Conservation (phyloP, 2,329 filamentous ascomycete genomes). For the Talaromyces sp. region DNA sequence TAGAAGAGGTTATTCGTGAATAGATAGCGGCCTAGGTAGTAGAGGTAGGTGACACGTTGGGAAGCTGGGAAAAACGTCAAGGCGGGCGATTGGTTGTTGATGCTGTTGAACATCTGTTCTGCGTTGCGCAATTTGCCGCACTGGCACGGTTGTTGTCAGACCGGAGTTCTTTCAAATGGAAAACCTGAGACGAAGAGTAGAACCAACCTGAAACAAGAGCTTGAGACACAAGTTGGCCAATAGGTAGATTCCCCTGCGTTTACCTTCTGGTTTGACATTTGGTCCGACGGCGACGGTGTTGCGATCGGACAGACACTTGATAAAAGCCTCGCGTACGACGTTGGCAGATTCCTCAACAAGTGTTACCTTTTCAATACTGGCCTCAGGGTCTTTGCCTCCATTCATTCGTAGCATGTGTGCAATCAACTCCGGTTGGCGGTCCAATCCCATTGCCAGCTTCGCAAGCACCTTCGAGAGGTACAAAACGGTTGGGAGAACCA, state of each 20-base stretch:
- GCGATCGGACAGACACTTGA: conserved; percentile 82
- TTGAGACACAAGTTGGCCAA: conserved; percentile 90
- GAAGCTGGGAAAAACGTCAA: conserved; percentile 79
- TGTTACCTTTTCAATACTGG: conserved; percentile 71
- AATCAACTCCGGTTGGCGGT: conserved; percentile 77
- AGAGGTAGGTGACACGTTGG: conserved; percentile 89
- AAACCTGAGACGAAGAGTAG: background rate
- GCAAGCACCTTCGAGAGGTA: conserved; percentile 79
- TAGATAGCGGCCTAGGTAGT: conserved; percentile 89
- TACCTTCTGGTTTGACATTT: conserved; percentile 72
- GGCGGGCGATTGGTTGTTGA: conserved; percentile 79
- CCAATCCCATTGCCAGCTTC: conserved; percentile 80
- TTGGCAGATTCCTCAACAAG: conserved; percentile 87
- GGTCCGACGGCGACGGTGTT: conserved; percentile 64
- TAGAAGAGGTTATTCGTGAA: conserved; percentile 83
- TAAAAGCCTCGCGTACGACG: conserved; percentile 87
- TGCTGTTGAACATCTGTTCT: conserved; percentile 86
- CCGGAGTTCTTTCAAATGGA: conserved; percentile 5
- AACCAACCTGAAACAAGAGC: conserved; percentile 76
- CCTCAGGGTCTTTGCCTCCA: conserved; percentile 53
- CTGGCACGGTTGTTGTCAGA: conserved; percentile 38
- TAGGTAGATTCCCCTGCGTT: conserved; percentile 84
- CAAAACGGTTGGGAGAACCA: conserved; percentile 82
- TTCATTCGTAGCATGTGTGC: conserved; percentile 58
- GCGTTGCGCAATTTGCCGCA: conserved; percentile 82